Percentiles rank a stretch among this genome's conserved stretches.
Evolutionary conservation across 331 rosid species (phyloP).

Genomic region (Saraca asoca): DNA sequence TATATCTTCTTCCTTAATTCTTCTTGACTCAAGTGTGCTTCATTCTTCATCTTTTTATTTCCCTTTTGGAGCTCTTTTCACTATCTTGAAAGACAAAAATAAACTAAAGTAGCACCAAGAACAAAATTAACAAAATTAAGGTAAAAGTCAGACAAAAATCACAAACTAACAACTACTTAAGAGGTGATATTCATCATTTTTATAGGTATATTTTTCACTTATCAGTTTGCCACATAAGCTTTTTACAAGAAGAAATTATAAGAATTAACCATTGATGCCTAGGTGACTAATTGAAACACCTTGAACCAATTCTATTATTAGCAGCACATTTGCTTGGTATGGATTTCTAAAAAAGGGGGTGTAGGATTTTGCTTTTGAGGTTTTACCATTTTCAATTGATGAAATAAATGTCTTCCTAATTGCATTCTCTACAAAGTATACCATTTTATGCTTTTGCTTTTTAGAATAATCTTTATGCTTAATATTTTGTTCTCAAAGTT

Average conservation of each 20-base stretch:
- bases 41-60: too few species aligned
- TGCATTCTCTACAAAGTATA: constrained; percentile 82
- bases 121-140: too few species aligned
- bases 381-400: constrained; percentile 57
- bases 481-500: constrained; percentile 42
- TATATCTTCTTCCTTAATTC: too few species aligned
- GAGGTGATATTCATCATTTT: too few species aligned
- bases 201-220: too few species aligned
- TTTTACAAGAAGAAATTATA: constrained; percentile 85
- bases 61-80: too few species aligned
- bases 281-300: constrained; percentile 68
- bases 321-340: constrained; percentile 43
- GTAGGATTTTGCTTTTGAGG: constrained; percentile 54
- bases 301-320: constrained; percentile 57
- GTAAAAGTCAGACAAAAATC: too few species aligned
- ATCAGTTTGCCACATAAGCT: too few species aligned
- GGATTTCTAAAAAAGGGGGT: constrained; percentile 50
- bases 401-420: constrained; percentile 68
- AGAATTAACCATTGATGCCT: constrained; percentile 89
- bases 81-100: too few species aligned
- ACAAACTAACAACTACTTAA: too few species aligned
- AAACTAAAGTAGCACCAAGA: too few species aligned
- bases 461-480: constrained; percentile 60
- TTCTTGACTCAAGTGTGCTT: too few species aligned
- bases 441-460: constrained; percentile 63